Base-by-base conservation (phyloP, 2,329 filamentous ascomycete species). In the Chaetothyriales sp. region DNA sequence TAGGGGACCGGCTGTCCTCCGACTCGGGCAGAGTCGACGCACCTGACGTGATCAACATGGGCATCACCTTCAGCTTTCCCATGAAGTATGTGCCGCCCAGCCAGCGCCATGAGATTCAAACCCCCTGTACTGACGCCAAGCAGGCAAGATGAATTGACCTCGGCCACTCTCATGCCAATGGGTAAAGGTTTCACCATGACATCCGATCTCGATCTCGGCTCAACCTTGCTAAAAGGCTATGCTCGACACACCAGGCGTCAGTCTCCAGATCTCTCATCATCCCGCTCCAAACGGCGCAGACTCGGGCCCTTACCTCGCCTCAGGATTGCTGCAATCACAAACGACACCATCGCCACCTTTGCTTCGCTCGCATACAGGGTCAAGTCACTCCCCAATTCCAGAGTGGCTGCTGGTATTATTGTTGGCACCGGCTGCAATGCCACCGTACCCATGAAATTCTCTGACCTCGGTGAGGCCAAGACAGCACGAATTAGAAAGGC, bases 351-450 rank as follows among this genome's bases (percentile, higher is more conserved):
- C 39, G 83, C 86, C 5, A 90, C 85, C 0, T 73, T 90, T 20
- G 79, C 86, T 36, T 87, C 85, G 0, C 80, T 88, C 57, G 80
- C 86, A 28, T 87, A 87, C 64, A 76, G 80, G 51, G 80, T 81
- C 49, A 78, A 79, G 57, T 77, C 77, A 18, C 68, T 74, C 12
- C 68, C 71, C 0, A 75, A 77, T 52, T 81, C 78, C 54, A 78
- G 81, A 54, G 82, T 85, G 2, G 77, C 76, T 25, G 89, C 90
- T 83, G 84, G 83, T 4, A 73, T 90, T 18, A 89, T 92, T 55
- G 82, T 87, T 36, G 86, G 85, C 9, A 90, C 85, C 0, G 86
- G 86, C 3, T 83, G 81, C 62, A 90, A 90, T 60, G 85, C 86
- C 1, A 90, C 86, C 1, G 80, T 90, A 43, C 80, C 84, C 0